Conservation (phyloP, 305 asterid genomes). For the Fraxinus xanthoxyloides region DNA sequence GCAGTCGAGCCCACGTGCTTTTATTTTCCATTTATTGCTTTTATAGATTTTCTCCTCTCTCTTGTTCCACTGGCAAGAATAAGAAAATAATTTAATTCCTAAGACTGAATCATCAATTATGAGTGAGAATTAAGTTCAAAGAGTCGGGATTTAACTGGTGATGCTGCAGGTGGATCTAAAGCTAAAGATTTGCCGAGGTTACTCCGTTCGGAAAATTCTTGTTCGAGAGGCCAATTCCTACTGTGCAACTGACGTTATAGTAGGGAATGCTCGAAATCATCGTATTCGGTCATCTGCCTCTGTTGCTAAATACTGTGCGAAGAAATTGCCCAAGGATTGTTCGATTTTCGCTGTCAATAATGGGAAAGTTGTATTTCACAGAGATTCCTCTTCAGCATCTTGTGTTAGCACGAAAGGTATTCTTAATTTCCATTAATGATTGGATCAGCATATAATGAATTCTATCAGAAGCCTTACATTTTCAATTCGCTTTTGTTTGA, state of each 20-base stretch:
- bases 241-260: slow-evolving; percentile 61
- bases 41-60: neutral
- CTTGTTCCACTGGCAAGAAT: slow-evolving; percentile 8
- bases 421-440: slow-evolving; percentile 13
- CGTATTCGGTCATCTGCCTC: slow-evolving; percentile 74
- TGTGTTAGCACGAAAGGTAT: slow-evolving; percentile 50
- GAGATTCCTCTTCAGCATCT: slow-evolving; percentile 46
- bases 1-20: slow-evolving; percentile 13
- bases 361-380: slow-evolving; percentile 69
- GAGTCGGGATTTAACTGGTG: slow-evolving; percentile 7
- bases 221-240: slow-evolving; percentile 82
- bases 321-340: slow-evolving; percentile 64
- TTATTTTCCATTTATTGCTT: slow-evolving; percentile 30
- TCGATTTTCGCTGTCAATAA: slow-evolving; percentile 71
- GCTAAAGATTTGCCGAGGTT: slow-evolving; percentile 90
- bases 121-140: neutral
- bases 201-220: slow-evolving; percentile 61
- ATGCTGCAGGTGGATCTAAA: slow-evolving; percentile 84
- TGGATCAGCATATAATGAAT: neutral
- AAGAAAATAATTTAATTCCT: neutral
- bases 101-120: neutral
- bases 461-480: slow-evolving; percentile 2
- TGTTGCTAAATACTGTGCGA: slow-evolving; percentile 86
- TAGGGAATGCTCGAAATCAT: slow-evolving; percentile 68
- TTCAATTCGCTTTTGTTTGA: slow-evolving; percentile 18